phyloP scores from a whole-genome alignment of 2,329 filamentous ascomycete species.

The Trichoderma cornu-damae region DNA sequence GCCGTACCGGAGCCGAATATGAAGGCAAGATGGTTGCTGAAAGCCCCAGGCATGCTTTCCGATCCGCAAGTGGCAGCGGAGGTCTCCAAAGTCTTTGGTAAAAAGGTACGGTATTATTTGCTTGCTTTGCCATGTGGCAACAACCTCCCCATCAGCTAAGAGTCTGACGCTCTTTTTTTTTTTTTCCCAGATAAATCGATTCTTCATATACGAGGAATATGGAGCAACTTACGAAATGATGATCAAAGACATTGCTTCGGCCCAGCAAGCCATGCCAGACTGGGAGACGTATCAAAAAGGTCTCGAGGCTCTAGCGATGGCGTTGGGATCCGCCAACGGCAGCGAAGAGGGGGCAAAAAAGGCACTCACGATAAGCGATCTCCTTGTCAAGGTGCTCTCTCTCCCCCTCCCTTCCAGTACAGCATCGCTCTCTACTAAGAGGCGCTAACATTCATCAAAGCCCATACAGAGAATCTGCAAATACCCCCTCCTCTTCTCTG shows the following conservation, averaged over 20 bases:
- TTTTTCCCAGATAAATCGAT: slow-evolving; percentile 63
- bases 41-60: slow-evolving; percentile 48
- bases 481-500: slow-evolving; percentile 81
- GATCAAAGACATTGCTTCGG: slow-evolving; percentile 67
- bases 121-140: not conserved
- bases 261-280: slow-evolving; percentile 62
- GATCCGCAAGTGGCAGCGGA: slow-evolving; percentile 57
- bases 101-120: slow-evolving; percentile 51
- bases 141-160: not conserved
- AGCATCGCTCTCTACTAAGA: no score
- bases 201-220: slow-evolving; percentile 88
- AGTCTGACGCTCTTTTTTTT: not conserved
- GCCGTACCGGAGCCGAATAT: slow-evolving; percentile 40
- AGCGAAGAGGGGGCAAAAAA: slow-evolving; percentile 61
- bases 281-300: slow-evolving; percentile 82
- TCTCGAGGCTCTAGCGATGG: slow-evolving; percentile 74
- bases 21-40: slow-evolving; percentile 40
- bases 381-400: slow-evolving; percentile 75
- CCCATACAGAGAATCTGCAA: slow-evolving; percentile 89
- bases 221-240: slow-evolving; percentile 84
- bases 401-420: not conserved
- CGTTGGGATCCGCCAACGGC: slow-evolving; percentile 64
- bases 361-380: slow-evolving; percentile 74
- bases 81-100: slow-evolving; percentile 56
- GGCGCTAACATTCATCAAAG: slow-evolving; percentile 40